Conservation (phyloP, 2,329 filamentous ascomycete species). For the Aspergillus chevalieri region DNA sequence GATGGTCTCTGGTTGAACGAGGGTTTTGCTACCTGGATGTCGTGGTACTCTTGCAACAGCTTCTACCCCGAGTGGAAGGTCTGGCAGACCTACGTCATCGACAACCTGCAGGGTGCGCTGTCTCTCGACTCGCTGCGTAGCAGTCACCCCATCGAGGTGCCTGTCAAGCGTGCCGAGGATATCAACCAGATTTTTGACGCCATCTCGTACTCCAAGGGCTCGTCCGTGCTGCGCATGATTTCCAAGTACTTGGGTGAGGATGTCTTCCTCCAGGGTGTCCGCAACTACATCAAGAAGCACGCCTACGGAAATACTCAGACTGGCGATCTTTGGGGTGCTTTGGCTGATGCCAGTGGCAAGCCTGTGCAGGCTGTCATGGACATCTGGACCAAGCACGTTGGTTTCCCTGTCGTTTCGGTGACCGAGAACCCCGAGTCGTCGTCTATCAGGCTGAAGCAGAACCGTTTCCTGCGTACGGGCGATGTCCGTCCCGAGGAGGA, state of each 20-base stretch:
- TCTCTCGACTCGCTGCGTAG: conserved; percentile 84
- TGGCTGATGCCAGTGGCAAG: conserved; percentile 85
- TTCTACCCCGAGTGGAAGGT: conserved; percentile 99
- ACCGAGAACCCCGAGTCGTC: conserved; percentile 65
- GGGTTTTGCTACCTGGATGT: conserved; percentile 88
- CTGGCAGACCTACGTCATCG: conserved; percentile 91
- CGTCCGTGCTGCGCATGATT: conserved; percentile 93
- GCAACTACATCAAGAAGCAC: conserved; percentile 88
- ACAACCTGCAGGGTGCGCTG: conserved; percentile 82
- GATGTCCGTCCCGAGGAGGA: conserved; percentile 94
- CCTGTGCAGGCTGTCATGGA: conserved; percentile 86
- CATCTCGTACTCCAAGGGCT: conserved; percentile 96
- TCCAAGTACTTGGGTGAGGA: conserved; percentile 93
- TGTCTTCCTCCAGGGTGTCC: conserved; percentile 83
- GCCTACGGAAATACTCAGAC: conserved; percentile 95
- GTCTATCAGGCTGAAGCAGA: conserved; percentile 83
- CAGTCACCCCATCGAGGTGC: conserved; percentile 94
- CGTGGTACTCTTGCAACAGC: conserved; percentile 85
- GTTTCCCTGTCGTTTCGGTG: conserved; percentile 84
- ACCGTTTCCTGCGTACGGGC: conserved; percentile 85
- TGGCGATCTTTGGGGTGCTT: conserved; percentile 79
- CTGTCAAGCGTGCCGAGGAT: conserved; percentile 89
- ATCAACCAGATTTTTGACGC: conserved; percentile 98
- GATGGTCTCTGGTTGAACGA: conserved; percentile 95
- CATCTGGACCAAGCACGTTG: conserved; percentile 95